Percentiles rank a stretch among this genome's conserved stretches.
Conservation (phyloP, 2,329 filamentous ascomycete species). For the Blastomyces gilchristii region DNA sequence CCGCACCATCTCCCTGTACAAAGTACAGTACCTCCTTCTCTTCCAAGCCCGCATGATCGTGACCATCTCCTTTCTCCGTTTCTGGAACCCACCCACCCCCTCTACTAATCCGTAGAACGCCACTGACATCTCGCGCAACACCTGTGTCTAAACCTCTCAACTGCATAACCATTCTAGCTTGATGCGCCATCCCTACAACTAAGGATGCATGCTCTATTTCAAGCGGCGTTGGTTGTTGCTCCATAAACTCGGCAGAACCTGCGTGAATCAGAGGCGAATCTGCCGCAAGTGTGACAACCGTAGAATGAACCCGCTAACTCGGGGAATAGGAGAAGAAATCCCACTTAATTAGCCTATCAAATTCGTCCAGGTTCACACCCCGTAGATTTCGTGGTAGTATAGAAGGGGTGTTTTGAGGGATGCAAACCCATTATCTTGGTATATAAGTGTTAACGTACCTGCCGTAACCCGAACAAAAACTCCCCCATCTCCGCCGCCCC, state of each 20-base stretch:
- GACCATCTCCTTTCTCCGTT: conserved; percentile 24
- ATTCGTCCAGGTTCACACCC: not conserved
- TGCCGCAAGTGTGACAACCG: conserved; percentile 58
- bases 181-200: conserved; percentile 61
- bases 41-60: conserved; percentile 24
- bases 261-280: conserved; percentile 59
- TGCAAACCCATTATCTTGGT: not conserved
- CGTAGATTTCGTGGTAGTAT: not conserved
- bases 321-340: not conserved
- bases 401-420: conserved; percentile 3
- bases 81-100: conserved; percentile 34
- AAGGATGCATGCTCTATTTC: conserved; percentile 65
- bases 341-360: not conserved
- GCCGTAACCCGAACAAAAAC: conserved; percentile 49
- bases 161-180: conserved; percentile 60
- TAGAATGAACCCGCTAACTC: conserved; percentile 50
- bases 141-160: conserved; percentile 74
- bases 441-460: conserved; percentile 41
- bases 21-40: conserved; percentile 72
- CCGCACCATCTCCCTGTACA: conserved; percentile 65
- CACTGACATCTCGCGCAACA: conserved; percentile 81
- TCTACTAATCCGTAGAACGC: conserved; percentile 65
- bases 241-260: conserved; percentile 16
- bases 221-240: conserved; percentile 49
- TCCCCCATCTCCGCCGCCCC: conserved; percentile 41